Percentiles rank a stretch among this genome's conserved stretches.
phyloP scores from a whole-genome alignment of 2,329 filamentous ascomycete genomes.

The Triangularia setosa region DNA sequence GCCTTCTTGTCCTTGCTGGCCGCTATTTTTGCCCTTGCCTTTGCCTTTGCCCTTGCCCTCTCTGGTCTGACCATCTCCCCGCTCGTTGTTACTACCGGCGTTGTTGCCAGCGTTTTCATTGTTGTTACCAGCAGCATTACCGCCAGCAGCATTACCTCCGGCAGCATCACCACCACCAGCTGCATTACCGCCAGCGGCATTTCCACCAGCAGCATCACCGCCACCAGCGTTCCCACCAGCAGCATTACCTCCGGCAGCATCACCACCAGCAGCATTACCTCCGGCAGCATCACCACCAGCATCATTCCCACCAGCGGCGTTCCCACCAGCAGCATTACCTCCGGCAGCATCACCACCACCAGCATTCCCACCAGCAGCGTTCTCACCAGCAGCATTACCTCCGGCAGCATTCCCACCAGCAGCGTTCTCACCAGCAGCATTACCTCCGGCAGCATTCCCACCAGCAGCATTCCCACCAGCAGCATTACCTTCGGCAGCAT shows the following conservation, averaged over 20 bases:
- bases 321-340: conserved; percentile 3
- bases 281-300: conserved; percentile 1
- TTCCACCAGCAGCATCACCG: conserved; percentile 12
- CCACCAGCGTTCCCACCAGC: not conserved
- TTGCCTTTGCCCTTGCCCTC: conserved; percentile 2
- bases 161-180: not conserved
- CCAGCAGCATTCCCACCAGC: conserved; percentile 3
- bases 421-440: conserved; percentile 13
- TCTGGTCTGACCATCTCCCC: conserved; percentile 35
- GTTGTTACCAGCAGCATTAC: not conserved
- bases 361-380: conserved; percentile 12
- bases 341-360: conserved; percentile 1
- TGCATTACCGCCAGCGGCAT: conserved; percentile 3
- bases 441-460: conserved; percentile 2
- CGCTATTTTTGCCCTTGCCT: conserved; percentile 8
- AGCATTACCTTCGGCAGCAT: conserved; percentile 13
- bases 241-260: not conserved
- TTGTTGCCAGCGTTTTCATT: not conserved
- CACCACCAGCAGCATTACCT: not conserved
- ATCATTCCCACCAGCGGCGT: conserved; percentile 12
- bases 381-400: conserved; percentile 2
- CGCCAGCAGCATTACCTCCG: not conserved
- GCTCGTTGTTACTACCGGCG: conserved; percentile 1
- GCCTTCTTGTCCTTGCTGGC: not conserved
- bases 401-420: conserved; percentile 3